Evolutionary conservation across 768 basidiomycete genomes (phyloP).

Genomic region (Multifurca ochricompacta): DNA sequence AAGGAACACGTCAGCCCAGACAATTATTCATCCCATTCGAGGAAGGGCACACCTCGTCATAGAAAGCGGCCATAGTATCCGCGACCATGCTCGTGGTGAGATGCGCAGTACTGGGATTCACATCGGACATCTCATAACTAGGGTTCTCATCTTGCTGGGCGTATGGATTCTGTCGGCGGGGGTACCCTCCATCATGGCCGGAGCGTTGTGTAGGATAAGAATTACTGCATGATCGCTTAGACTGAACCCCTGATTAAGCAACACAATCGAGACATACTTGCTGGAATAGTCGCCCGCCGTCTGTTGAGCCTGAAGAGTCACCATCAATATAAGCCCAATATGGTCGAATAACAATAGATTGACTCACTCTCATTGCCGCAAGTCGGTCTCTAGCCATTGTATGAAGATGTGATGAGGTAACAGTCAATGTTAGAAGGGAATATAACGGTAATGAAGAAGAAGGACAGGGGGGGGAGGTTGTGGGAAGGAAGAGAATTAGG

Average conservation of each 20-base stretch:
- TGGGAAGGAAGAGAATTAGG: not conserved
- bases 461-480: not conserved
- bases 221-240: not conserved
- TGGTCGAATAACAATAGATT: not conserved
- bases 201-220: slow-evolving; percentile 18
- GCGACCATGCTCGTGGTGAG: slow-evolving; percentile 27
- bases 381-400: slow-evolving; percentile 86
- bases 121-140: slow-evolving; percentile 65
- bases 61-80: slow-evolving; percentile 63
- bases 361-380: slow-evolving; percentile 72
- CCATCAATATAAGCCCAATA: slow-evolving; percentile 1
- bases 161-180: slow-evolving; percentile 53
- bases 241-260: not conserved
- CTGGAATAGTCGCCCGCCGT: slow-evolving; percentile 41
- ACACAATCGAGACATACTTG: slow-evolving; percentile 34
- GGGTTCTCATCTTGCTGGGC: slow-evolving; percentile 52
- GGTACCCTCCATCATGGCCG: slow-evolving; percentile 17
- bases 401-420: slow-evolving; percentile 19
- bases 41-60: slow-evolving; percentile 52
- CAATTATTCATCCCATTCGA: not conserved
- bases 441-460: slow-evolving; percentile 11
- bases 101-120: slow-evolving; percentile 44
- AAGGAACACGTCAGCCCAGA: not conserved
- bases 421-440: not conserved
- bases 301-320: slow-evolving; percentile 53